These are phyloP conservation scores for Platanthera zijinensis DNA, from an alignment of 106 monocot species.

Conservation along the genomic window DNA sequence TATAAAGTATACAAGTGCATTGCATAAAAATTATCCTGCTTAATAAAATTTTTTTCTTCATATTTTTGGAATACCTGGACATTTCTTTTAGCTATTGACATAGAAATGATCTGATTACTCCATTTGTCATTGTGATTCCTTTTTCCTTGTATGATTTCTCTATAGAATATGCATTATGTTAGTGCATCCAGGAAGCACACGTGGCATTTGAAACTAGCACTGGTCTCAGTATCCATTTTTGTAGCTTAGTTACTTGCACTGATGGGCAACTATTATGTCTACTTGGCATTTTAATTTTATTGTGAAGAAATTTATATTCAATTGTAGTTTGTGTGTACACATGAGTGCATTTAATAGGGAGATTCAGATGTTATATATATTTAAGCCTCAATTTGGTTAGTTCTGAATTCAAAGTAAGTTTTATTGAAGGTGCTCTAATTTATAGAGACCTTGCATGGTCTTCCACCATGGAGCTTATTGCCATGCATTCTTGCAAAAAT, in stretches of 20 bases:
- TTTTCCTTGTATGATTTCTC: background rate
- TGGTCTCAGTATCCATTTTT: background rate
- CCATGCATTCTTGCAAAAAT: too few relatives aligned
- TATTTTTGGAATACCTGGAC: background rate
- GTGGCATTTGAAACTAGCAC: background rate
- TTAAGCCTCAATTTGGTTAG: too few relatives aligned
- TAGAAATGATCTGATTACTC: background rate
- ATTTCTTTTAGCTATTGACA: background rate
- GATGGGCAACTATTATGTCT: background rate
- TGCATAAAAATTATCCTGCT: background rate
- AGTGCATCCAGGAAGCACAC: background rate
- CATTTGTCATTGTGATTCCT: background rate
- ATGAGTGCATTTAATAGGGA: background rate
- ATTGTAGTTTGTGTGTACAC: background rate
- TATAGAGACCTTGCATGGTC: too few relatives aligned
- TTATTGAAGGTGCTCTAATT: too few relatives aligned
- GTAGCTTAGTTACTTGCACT: background rate
- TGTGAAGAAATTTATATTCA: background rate
- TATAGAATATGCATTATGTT: background rate
- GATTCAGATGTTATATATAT: background rate
- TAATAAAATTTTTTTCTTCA: background rate
- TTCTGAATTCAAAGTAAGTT: too few relatives aligned
- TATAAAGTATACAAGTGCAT: background rate
- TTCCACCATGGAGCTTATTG: too few relatives aligned
- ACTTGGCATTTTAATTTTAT: background rate